phyloP scores from a whole-genome alignment of 1,284 basidiomycete species.

The Somion occarium region DNA sequence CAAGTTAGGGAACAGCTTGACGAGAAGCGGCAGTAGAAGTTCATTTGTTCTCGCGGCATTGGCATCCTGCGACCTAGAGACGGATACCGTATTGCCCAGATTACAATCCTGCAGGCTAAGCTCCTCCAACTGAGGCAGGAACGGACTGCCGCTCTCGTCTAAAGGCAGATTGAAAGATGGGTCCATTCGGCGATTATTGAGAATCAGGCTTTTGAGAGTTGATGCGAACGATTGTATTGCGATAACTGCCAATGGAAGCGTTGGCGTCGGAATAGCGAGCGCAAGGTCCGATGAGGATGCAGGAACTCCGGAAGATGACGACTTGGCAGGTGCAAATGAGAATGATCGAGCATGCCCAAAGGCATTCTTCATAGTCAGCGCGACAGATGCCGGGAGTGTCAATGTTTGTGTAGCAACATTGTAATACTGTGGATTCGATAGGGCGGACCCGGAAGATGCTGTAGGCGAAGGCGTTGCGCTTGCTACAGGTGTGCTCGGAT shows the following conservation, averaged over 20 bases:
- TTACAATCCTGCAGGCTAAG: slow-evolving; percentile 68
- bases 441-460: slow-evolving; percentile 23
- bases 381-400: slow-evolving; percentile 55
- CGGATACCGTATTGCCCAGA: slow-evolving; percentile 49
- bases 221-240: slow-evolving; percentile 54
- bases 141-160: slow-evolving; percentile 27
- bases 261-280: slow-evolving; percentile 60
- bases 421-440: slow-evolving; percentile 58
- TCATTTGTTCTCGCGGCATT: slow-evolving; percentile 24
- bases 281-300: slow-evolving; percentile 26
- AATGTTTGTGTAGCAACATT: slow-evolving; percentile 48
- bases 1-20: slow-evolving; percentile 63
- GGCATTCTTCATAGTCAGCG: slow-evolving; percentile 32
- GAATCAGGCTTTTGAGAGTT: slow-evolving; percentile 53
- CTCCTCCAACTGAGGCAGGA: slow-evolving; percentile 65
- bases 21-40: slow-evolving; percentile 49
- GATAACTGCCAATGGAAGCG: slow-evolving; percentile 60
- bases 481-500: not conserved
- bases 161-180: slow-evolving; percentile 52
- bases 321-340: slow-evolving; percentile 40
- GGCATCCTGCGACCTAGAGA: slow-evolving; percentile 27
- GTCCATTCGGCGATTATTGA: slow-evolving; percentile 64
- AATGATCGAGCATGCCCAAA: slow-evolving; percentile 50
- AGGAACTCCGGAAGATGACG: slow-evolving; percentile 16
- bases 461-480: slow-evolving; percentile 18